Base-by-base conservation (phyloP, 208 protist species). In the Leishmania braziliensis region DNA sequence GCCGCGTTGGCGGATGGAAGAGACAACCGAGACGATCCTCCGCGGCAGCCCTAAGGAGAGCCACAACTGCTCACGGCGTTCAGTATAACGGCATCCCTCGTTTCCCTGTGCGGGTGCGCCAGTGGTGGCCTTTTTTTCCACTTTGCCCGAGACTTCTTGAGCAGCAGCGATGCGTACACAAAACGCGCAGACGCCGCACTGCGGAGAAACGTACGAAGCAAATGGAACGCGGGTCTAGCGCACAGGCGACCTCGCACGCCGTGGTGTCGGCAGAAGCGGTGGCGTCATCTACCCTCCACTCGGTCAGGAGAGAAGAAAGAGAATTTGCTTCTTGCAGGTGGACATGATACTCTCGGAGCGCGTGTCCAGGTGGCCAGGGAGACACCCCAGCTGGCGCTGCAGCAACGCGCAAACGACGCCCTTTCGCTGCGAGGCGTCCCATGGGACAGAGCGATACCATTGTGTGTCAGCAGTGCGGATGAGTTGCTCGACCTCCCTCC, bases 281-380 rank as follows among this genome's bases (percentile, higher is more conserved):
- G 43, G 68, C 23, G 12, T 5, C 68, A 72, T 5, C 26, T n/a
- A 16, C 9, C 43, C 39, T 33, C 14, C 16, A 26, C 20, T 2
- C n/a, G 3, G 12, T 60, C 51, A 81, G 33, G 79, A 83, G 5
- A 92, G 77, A 58, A 92, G 82, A 85, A 90, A 89, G 0, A 92
- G 54, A 58, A 93, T 82, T 79, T 93, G 90, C 51, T 83, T 75
- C 53, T 86, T 89, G 84, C 90, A 91, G 23, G 81, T 77, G 50
- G 76, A 73, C 54, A 70, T 36, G n/a, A 87, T 72, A 12, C 39
- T 33, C 36, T 76, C 48, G 26, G 80, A 58, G 1, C 77, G 3
- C n/a, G 63, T n/a, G 1, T 80, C 72, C 51, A 60, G 33, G 5
- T 39, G 58, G 29, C 72, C 70, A 3, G 81, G 58, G 23, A 89